These are phyloP conservation scores for Rachicladosporium sp. DNA, from an alignment of 2,329 filamentous ascomycete species.

Conservation along the genomic window DNA sequence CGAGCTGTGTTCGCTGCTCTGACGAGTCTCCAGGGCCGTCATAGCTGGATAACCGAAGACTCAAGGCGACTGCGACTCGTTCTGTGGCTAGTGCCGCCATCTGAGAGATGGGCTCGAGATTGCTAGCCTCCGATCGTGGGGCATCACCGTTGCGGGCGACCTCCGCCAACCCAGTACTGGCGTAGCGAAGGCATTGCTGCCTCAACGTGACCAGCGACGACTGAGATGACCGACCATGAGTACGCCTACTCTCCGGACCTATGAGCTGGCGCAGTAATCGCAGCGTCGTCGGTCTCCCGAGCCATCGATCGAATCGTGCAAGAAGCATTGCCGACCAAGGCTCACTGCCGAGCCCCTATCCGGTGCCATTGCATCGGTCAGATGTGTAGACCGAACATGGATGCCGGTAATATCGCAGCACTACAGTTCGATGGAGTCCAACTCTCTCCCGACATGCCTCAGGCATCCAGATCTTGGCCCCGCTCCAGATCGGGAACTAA, in stretches of 20 bases:
- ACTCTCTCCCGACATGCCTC: too few species aligned
- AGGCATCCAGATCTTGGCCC: too few species aligned
- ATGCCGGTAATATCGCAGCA: too few species aligned
- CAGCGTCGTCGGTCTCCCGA: slow-evolving; percentile 32
- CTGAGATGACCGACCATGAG: too few species aligned
- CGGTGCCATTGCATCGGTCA: slow-evolving; percentile 23
- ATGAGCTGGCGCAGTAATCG: slow-evolving; percentile 6
- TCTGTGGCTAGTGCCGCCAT: background rate
- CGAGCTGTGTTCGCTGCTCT: background rate
- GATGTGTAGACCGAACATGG: too few species aligned
- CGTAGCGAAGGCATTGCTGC: background rate
- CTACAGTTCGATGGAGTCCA: too few species aligned
- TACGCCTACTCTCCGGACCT: slow-evolving; percentile 4
- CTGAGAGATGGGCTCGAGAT: too few species aligned
- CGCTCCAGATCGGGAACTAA: too few species aligned
- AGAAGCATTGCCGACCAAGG: slow-evolving; percentile 28
- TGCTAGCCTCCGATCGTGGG: too few species aligned
- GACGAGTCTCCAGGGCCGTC: background rate
- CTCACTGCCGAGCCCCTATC: slow-evolving; percentile 16
- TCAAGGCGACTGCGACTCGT: slow-evolving; percentile 4
- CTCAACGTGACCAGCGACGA: too few species aligned
- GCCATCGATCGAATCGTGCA: slow-evolving; percentile 31
- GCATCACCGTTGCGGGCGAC: too few species aligned
- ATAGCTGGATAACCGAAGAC: background rate
- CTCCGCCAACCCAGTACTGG: too few species aligned